phyloP scores from a whole-genome alignment of 768 basidiomycete species.

The Boletus insuetus region DNA sequence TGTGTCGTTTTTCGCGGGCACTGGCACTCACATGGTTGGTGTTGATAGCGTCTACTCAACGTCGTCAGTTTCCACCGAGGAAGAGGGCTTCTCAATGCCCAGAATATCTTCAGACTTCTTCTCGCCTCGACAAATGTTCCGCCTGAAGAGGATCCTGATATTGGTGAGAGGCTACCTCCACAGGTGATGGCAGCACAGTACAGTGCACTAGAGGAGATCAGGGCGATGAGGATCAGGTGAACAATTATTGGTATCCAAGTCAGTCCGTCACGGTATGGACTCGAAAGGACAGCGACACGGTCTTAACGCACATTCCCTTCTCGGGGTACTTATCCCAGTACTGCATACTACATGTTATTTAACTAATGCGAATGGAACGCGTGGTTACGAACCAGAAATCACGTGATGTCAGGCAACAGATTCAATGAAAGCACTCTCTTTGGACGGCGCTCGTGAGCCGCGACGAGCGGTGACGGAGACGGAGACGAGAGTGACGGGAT shows the following conservation, averaged over 20 bases:
- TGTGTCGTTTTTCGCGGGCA: background rate
- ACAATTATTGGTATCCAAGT: background rate
- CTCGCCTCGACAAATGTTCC: slow-evolving; percentile 19
- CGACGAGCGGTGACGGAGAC: too few relatives aligned
- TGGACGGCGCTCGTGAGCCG: too few relatives aligned
- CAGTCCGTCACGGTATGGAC: background rate
- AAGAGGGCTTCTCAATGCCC: slow-evolving; percentile 19
- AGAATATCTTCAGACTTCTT: slow-evolving; percentile 19
- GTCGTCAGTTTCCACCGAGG: slow-evolving; percentile 24
- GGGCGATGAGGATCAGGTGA: slow-evolving; percentile 2
- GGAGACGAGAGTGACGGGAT: too few relatives aligned
- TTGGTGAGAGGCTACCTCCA: slow-evolving; percentile 11
- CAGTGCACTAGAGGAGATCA: slow-evolving; percentile 13
- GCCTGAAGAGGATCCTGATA: slow-evolving; percentile 18
- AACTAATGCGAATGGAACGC: too few relatives aligned
- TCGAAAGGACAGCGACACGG: background rate
- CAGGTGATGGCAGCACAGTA: slow-evolving; percentile 11
- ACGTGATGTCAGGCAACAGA: too few relatives aligned
- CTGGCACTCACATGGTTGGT: background rate
- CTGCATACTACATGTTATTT: too few relatives aligned
- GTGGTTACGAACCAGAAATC: too few relatives aligned
- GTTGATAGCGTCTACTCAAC: slow-evolving; percentile 16
- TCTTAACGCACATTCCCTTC: background rate
- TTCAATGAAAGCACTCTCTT: too few relatives aligned
- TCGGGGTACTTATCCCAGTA: too few relatives aligned